Base-by-base conservation (phyloP, 169 alveolate species). In the Sarcocystis neurona region DNA sequence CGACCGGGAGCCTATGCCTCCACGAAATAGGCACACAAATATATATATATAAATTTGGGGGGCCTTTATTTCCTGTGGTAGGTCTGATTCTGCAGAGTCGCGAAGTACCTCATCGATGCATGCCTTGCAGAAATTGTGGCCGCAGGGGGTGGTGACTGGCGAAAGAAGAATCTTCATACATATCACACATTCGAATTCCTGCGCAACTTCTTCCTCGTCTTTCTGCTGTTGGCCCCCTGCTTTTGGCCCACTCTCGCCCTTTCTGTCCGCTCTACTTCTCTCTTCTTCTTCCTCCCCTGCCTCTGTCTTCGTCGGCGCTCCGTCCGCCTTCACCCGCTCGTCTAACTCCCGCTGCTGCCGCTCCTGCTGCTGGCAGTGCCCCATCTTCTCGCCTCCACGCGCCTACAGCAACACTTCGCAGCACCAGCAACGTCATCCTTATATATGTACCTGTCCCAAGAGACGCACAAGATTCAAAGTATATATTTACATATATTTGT, bases 91-190 rank as follows among this genome's bases (percentile, higher is more conserved):
- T n/a, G n/a, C n/a, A n/a, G n/a, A n/a, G n/a, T n/a, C n/a, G n/a
- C n/a, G 84, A 68, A 48, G 75, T 43, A 85, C 96, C 94, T 92
- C 86, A 41, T 94, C 96, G 39, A 93, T 79, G 74, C 96, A 94
- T 41, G 89, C 90, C 75, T 92, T 74, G 85, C 96, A 94, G 92
- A 94, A 94, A 82, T 94, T 94, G 87, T 94, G 96, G 79, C 96
- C 96, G 79, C 96, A 94, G 41, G 95, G 92, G 2, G 95, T 94
- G 2, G 96, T 94, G 12, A 94, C 95, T 0, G 96, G 96, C 68
- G 85, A 85, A 30, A 84, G 91, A 39, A 94, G 87, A 34, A 94
- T 84, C 89, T 94, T 94, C 93, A 94, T 91, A 63, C 96, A 84
- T 74, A 94, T 44, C 90, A 68, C 60, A 41, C 88, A 80, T 60